Evolutionary conservation across 2,329 filamentous ascomycete species (phyloP).

Genomic region (Calycina herbarum): DNA sequence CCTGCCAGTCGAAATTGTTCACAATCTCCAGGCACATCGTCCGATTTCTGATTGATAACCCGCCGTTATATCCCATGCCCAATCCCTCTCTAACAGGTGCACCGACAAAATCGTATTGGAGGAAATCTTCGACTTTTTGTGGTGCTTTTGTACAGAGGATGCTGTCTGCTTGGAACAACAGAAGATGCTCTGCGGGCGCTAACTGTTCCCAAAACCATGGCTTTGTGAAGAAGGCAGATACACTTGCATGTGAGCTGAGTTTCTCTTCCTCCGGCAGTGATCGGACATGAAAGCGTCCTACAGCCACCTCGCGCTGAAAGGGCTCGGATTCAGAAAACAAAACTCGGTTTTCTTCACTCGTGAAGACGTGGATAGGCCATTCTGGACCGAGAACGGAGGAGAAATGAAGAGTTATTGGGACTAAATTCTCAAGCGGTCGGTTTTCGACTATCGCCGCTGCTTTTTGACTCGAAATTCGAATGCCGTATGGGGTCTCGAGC

Average conservation of each 20-base stretch:
- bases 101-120: constrained; percentile 37
- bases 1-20: constrained; percentile 13
- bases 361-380: constrained; percentile 45
- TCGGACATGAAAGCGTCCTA: constrained; percentile 37
- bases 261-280: constrained; percentile 36
- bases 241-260: constrained; percentile 36
- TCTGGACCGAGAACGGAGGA: constrained; percentile 40
- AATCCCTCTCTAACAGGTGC: constrained; percentile 18
- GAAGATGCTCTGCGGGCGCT: constrained; percentile 30
- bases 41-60: constrained; percentile 38
- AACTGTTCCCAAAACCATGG: constrained; percentile 35
- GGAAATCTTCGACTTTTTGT: constrained; percentile 33
- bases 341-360: constrained; percentile 26
- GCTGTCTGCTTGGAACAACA: constrained; percentile 35
- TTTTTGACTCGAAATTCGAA: not conserved
- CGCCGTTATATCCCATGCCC: constrained; percentile 34
- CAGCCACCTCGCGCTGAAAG: constrained; percentile 33
- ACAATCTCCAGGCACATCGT: constrained; percentile 31
- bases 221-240: constrained; percentile 34
- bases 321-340: not conserved
- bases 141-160: constrained; percentile 33
- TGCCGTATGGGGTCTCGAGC: not conserved
- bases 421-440: constrained; percentile 20
- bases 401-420: constrained; percentile 40
- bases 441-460: constrained; percentile 11